A percentile compares a stretch with the other conserved stretches of the same genome.
phyloP scores from a whole-genome alignment of 2,329 filamentous ascomycete species.

The Peltaster fructicola region DNA sequence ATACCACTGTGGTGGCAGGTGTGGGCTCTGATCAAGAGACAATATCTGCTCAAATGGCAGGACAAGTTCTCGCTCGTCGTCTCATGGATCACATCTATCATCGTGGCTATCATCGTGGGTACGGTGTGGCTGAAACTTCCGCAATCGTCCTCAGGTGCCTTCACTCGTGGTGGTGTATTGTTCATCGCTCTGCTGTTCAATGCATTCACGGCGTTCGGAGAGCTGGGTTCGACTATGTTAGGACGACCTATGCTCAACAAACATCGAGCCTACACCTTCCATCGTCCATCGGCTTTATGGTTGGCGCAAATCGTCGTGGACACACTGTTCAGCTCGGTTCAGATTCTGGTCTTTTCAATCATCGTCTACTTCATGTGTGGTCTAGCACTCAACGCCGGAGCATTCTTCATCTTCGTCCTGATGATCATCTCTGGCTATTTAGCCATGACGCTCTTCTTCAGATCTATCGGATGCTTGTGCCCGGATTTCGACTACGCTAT shows the following conservation, averaged over 20 bases:
- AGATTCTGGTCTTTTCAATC: constrained; percentile 55
- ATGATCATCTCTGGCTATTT: constrained; percentile 19
- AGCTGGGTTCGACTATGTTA: constrained; percentile 57
- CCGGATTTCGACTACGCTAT: constrained; percentile 75
- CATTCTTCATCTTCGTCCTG: constrained; percentile 62
- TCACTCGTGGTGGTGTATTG: constrained; percentile 64
- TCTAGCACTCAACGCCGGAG: constrained; percentile 48
- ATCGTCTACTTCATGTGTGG: constrained; percentile 69
- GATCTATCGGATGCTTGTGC: constrained; percentile 55
- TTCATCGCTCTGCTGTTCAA: constrained; percentile 72
- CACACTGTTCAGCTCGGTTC: constrained; percentile 45
- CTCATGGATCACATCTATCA: constrained; percentile 51
- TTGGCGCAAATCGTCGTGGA: constrained; percentile 71
- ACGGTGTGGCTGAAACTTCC: constrained; percentile 61
- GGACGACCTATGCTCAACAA: constrained; percentile 67
- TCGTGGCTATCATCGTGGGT: constrained; percentile 62
- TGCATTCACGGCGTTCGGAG: constrained; percentile 70
- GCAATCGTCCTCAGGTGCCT: constrained; percentile 47
- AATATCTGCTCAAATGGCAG: constrained; percentile 73
- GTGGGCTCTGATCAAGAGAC: constrained; percentile 66
- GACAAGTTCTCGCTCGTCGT: constrained; percentile 62
- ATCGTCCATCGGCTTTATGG: constrained; percentile 66
- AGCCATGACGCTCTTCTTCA: constrained; percentile 61
- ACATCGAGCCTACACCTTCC: constrained; percentile 67
- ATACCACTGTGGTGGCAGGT: constrained; percentile 71